These are phyloP conservation scores for Colletotrichum acutatum DNA, from an alignment of 2,329 filamentous ascomycete species.

Conservation along the genomic window DNA sequence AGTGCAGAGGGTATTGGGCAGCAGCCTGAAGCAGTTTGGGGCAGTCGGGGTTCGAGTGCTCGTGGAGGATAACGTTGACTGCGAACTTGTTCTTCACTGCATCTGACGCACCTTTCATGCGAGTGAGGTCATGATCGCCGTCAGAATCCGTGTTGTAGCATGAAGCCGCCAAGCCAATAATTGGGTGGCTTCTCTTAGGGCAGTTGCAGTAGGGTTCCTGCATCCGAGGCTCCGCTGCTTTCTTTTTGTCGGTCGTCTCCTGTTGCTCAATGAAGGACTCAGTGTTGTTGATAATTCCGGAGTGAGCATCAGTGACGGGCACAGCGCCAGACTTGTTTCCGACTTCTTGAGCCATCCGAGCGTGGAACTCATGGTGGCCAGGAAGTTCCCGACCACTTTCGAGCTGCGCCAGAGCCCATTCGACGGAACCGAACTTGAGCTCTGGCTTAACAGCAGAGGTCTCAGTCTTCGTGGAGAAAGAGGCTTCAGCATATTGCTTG, in stretches of 20 bases:
- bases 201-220: neutral
- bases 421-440: neutral
- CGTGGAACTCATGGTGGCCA: neutral
- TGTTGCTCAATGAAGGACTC: neutral
- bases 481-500: neutral
- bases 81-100: slow-evolving; percentile 19
- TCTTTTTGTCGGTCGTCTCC: neutral
- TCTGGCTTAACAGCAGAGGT: neutral
- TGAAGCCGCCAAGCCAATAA: slow-evolving; percentile 11
- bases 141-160: neutral
- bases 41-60: slow-evolving; percentile 16
- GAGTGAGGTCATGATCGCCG: neutral
- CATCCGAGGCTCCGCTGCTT: neutral
- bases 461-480: neutral
- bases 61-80: slow-evolving; percentile 14
- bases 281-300: neutral
- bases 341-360: neutral
- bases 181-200: slow-evolving; percentile 6
- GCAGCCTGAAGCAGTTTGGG: slow-evolving; percentile 8
- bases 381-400: neutral
- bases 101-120: neutral
- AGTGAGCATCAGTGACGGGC: neutral
- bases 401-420: neutral
- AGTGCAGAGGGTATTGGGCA: slow-evolving; percentile 10
- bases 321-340: no score